These are phyloP conservation scores for Musa troglodytarum DNA, from an alignment of 176 grass and related monocot genomes.

Conservation along the genomic window DNA sequence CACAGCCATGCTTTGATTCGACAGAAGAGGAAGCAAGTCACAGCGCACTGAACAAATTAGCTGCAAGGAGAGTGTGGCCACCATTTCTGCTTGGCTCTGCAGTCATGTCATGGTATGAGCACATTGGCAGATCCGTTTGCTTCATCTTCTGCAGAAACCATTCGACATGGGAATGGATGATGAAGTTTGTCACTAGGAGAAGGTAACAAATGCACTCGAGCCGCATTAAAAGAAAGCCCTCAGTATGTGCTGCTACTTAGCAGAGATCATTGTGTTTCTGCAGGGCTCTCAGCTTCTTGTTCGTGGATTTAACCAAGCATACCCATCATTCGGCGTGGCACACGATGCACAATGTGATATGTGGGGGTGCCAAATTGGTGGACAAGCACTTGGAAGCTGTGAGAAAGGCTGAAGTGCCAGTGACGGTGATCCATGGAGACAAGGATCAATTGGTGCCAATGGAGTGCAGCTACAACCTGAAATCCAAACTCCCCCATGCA, in stretches of 20 bases:
- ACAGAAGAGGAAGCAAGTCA: conserved; percentile 35
- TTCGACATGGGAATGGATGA: conserved; percentile 47
- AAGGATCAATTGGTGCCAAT: conserved; percentile 49
- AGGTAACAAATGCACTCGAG: conserved; percentile 18
- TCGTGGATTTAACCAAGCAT: conserved; percentile 57
- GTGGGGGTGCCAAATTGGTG: conserved; percentile 42
- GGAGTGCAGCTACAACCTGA: conserved; percentile 52
- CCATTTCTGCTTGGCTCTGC: conserved; percentile 52
- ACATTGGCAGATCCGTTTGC: conserved; percentile 73
- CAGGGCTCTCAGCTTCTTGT: conserved; percentile 37
- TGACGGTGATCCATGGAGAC: conserved; percentile 55
- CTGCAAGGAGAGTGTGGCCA: conserved; percentile 75
- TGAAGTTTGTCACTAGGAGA: conserved; percentile 26
- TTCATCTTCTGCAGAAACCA: conserved; percentile 69
- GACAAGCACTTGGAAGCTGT: conserved; percentile 46
- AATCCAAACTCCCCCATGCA: conserved; percentile 33
- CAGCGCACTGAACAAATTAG: conserved; percentile 44
- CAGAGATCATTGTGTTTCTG: background rate
- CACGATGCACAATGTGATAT: conserved; percentile 96
- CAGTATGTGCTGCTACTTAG: background rate
- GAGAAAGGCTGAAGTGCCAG: conserved; percentile 34
- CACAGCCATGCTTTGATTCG: conserved; percentile 53
- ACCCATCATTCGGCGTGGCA: conserved; percentile 94
- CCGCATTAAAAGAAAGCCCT: background rate
- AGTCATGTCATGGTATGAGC: conserved; percentile 97